Evolutionary conservation across 202 grass and related monocot species (phyloP), one percentile per base, ranked within the genome.

Genomic region (Hordeum pubiflorum): DNA sequence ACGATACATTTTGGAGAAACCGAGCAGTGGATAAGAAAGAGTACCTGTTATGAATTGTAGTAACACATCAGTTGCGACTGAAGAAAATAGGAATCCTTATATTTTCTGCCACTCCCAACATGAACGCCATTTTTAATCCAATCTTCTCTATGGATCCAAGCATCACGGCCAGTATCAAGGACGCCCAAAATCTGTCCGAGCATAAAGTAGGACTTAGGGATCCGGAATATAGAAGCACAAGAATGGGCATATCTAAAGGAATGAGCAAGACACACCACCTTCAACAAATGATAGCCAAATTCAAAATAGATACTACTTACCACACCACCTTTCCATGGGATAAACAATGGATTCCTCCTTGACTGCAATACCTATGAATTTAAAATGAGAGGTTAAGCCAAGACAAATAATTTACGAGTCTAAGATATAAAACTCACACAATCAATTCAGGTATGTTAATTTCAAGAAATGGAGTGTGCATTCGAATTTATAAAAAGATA

Each of bases 121-220:
- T 94, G 92, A 69, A 97, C 46, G 6, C 94, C 94, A 84, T 91
- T 94, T 89, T 84, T 91, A 66, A 94, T 82, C 94, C 94, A 97
- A 72, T 97, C 92, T 81, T 97, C 94, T 86, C 91, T 91, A 73
- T 94, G 89, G 38, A 97, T 97, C 94, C 94, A 97, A 44, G 92
- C 94, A 86, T 94, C 94, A 74, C 82, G 90, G 39, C 79, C 82
- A 67, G 79, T 84, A 91, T 97, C 94, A 56, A 97, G 88, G 74
- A 97, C 80, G 24, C 91, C 92, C 80, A 97, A 86, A 82, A 94
- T 97, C 94, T 97, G 77, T 39, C 21, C 18, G 0, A 10, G 10
- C 9, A 1, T 68, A 37, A 69, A 40, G 29, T n/a, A 48, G 22
- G 14, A 54, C 61, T 48, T 39, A 79, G 23, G 38, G 82, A 78